Conservation (phyloP, 352 stramenopile species). For the Phytopythium cucurbitacearum region DNA sequence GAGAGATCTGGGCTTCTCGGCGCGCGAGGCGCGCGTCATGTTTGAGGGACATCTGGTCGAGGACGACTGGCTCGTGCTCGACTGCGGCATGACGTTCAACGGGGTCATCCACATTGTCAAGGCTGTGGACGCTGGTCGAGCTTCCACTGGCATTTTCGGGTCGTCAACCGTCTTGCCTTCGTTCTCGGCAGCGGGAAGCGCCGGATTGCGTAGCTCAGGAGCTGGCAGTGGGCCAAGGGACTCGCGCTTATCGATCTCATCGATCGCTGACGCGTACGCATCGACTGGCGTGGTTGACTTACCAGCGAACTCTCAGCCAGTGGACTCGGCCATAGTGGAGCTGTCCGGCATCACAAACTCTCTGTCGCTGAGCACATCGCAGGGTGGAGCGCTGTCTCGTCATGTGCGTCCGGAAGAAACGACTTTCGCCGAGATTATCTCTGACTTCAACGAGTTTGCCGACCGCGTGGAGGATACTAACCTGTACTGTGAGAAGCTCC, state of each 20-base stretch:
- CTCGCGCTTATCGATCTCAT: slow-evolving; percentile 60
- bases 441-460: slow-evolving; percentile 74
- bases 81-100: slow-evolving; percentile 74
- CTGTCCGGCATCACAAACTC: slow-evolving; percentile 42
- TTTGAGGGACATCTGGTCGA: slow-evolving; percentile 72
- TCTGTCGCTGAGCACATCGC: slow-evolving; percentile 22
- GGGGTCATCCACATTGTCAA: slow-evolving; percentile 68
- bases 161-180: slow-evolving; percentile 3
- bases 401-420: slow-evolving; percentile 71
- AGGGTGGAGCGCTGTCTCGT: slow-evolving; percentile 38
- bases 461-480: slow-evolving; percentile 67
- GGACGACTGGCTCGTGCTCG: slow-evolving; percentile 76
- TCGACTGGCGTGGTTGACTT: slow-evolving; percentile 13
- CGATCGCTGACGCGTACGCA: slow-evolving; percentile 65
- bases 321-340: slow-evolving; percentile 36
- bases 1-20: slow-evolving; percentile 38
- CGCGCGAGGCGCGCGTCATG: slow-evolving; percentile 57
- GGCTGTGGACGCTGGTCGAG: slow-evolving; percentile 5
- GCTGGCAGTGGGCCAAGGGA: slow-evolving; percentile 15
- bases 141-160: slow-evolving; percentile 5
- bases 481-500: slow-evolving; percentile 64
- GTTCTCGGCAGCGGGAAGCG: slow-evolving; percentile 3
- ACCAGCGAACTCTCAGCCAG: slow-evolving; percentile 9
- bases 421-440: slow-evolving; percentile 68
- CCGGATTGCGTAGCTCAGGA: no score